A percentile compares a stretch with the other conserved stretches of the same genome.
These are phyloP conservation scores for Stentor roeselii DNA, from an alignment of 73 alveolate species.

Conservation along the genomic window DNA sequence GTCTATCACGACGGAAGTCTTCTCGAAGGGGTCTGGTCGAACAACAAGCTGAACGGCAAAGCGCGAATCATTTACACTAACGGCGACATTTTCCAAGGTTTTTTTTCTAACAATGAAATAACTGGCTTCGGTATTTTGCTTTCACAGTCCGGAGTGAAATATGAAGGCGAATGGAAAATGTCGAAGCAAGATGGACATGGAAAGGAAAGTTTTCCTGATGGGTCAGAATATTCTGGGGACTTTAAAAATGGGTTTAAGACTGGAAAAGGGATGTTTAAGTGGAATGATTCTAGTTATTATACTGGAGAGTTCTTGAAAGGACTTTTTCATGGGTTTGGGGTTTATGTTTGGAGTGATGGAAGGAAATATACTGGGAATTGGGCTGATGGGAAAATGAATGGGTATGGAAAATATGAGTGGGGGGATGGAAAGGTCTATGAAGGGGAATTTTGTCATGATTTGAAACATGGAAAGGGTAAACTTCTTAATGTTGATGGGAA, in stretches of 20 bases:
- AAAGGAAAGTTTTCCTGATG: background rate
- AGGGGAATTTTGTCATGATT: background rate
- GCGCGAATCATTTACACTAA: background rate
- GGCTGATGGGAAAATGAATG: background rate
- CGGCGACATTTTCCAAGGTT: background rate
- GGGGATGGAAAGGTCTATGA: constrained; percentile 1
- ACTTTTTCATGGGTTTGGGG: background rate
- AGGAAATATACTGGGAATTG: constrained; percentile 14
- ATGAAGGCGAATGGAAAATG: background rate
- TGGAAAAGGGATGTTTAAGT: constrained; percentile 6
- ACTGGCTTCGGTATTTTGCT: background rate
- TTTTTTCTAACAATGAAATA: background rate
- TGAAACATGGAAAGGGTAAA: constrained; percentile 17
- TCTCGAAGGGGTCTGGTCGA: background rate
- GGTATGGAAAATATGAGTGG: background rate
- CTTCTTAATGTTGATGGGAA: constrained; percentile 27
- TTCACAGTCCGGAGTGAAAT: background rate
- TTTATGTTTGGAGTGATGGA: background rate
- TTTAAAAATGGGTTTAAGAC: background rate
- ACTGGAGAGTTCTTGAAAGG: background rate
- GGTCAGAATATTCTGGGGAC: background rate
- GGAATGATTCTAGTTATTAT: background rate
- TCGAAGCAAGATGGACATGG: constrained; percentile 14
- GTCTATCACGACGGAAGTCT: background rate
- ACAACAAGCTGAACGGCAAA: background rate